phyloP scores from a whole-genome alignment of 1,284 basidiomycete species.

The Ganoderma lucidum region DNA sequence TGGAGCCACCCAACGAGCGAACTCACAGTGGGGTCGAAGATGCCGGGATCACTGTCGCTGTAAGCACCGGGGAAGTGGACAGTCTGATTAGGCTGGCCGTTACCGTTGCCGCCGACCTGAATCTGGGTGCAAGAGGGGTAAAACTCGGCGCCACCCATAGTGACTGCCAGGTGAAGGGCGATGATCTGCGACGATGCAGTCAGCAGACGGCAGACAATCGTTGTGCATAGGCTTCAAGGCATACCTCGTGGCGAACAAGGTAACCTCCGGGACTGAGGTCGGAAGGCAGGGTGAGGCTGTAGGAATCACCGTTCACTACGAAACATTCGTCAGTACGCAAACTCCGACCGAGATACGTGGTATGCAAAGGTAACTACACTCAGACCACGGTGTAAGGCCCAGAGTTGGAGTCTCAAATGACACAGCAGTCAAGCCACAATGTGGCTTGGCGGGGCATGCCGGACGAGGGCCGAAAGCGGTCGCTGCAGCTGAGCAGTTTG shows the following conservation, averaged over 20 bases:
- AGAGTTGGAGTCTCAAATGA: no score
- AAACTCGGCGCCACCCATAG: slow-evolving; percentile 69
- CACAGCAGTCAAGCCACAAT: no score
- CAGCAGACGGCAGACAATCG: neutral
- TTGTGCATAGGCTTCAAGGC: neutral
- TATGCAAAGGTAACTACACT: no score
- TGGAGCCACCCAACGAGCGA: neutral
- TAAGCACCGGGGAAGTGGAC: slow-evolving; percentile 74
- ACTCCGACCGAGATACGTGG: neutral
- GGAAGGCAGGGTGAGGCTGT: slow-evolving; percentile 60
- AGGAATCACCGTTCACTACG: slow-evolving; percentile 49
- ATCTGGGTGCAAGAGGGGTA: slow-evolving; percentile 77
- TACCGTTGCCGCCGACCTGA: slow-evolving; percentile 59
- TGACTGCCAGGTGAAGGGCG: slow-evolving; percentile 66
- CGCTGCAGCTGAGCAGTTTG: no score
- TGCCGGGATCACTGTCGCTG: slow-evolving; percentile 68
- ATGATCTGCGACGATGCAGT: slow-evolving; percentile 53
- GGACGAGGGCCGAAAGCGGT: no score
- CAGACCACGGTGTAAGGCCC: no score
- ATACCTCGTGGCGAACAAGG: slow-evolving; percentile 68
- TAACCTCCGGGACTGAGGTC: slow-evolving; percentile 69
- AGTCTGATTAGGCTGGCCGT: slow-evolving; percentile 50
- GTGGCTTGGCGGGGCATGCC: no score
- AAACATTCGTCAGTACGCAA: neutral
- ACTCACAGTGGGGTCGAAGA: slow-evolving; percentile 46